phyloP scores from a whole-genome alignment of 805 yeast genomes.

The Kodamaea jinghongensis region DNA sequence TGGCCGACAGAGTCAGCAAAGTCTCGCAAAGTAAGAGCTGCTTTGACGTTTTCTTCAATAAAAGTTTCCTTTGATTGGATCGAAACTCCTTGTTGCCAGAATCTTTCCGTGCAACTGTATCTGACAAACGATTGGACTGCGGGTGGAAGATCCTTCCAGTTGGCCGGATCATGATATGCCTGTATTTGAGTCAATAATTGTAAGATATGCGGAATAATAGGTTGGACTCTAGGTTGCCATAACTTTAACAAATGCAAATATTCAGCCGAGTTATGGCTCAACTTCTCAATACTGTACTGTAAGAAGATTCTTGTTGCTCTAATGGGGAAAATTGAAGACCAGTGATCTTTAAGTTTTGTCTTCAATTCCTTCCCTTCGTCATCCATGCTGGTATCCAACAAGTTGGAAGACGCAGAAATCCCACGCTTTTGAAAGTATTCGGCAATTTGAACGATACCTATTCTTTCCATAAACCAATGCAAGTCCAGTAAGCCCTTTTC shows the following conservation, averaged over 20 bases:
- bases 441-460: slow-evolving; percentile 92
- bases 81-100: slow-evolving; percentile 98
- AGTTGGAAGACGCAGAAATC: slow-evolving; percentile 71
- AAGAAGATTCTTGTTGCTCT: slow-evolving; percentile 93
- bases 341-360: slow-evolving; percentile 76
- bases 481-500: slow-evolving; percentile 85
- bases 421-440: slow-evolving; percentile 82
- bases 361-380: slow-evolving; percentile 79
- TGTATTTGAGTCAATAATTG: slow-evolving; percentile 87
- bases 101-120: slow-evolving; percentile 85
- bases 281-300: slow-evolving; percentile 91
- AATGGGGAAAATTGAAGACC: slow-evolving; percentile 94
- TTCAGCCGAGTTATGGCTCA: slow-evolving; percentile 75
- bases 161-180: slow-evolving; percentile 89
- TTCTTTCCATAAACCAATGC: slow-evolving; percentile 97
- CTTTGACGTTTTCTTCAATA: slow-evolving; percentile 89
- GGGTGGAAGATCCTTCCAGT: slow-evolving; percentile 83
- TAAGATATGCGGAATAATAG: slow-evolving; percentile 86
- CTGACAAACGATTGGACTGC: slow-evolving; percentile 92
- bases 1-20: slow-evolving; percentile 98
- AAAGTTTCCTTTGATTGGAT: slow-evolving; percentile 92
- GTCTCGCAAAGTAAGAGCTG: slow-evolving; percentile 89
- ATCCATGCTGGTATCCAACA: slow-evolving; percentile 82
- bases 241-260: slow-evolving; percentile 65
- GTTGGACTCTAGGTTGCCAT: slow-evolving; percentile 93